Conservation (phyloP, 345 rosid species). For the Brassica napus region DNA sequence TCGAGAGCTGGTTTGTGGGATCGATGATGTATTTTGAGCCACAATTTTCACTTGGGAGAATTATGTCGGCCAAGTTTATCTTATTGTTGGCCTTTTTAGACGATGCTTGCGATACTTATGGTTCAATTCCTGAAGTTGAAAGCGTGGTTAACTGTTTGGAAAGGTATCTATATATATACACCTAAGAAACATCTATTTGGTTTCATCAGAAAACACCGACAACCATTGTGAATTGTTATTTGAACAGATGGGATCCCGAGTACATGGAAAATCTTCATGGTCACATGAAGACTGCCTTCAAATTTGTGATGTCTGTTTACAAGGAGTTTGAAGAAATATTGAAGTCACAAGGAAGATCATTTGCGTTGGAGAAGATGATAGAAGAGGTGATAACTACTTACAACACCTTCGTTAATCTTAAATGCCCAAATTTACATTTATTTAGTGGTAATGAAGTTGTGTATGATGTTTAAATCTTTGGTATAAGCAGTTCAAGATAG, state of each 20-base stretch:
- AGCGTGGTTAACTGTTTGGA: slow-evolving; percentile 8
- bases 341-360: slow-evolving; percentile 10
- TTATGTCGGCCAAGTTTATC: slow-evolving; percentile 17
- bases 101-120: slow-evolving; percentile 15
- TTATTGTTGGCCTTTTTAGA: not conserved
- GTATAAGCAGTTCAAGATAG: slow-evolving; percentile 1
- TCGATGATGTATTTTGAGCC: slow-evolving; percentile 12
- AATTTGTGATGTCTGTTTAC: slow-evolving; percentile 12
- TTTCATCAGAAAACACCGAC: not conserved
- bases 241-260: slow-evolving; percentile 17
- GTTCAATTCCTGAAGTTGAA: slow-evolving; percentile 3
- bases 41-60: slow-evolving; percentile 22
- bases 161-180: slow-evolving; percentile 1
- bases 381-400: slow-evolving; percentile 17
- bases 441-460: not conserved
- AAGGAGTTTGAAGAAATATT: slow-evolving; percentile 17
- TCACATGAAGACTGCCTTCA: slow-evolving; percentile 12
- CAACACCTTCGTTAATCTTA: not conserved
- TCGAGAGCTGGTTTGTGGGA: slow-evolving; percentile 7
- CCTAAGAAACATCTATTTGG: not conserved
- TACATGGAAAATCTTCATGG: slow-evolving; percentile 23
- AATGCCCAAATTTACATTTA: not conserved
- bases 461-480: not conserved
- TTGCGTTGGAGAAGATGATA: slow-evolving; percentile 5
- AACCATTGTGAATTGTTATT: not conserved